phyloP scores from a whole-genome alignment of 208 protist genomes.

The Trypanosomatidae sp. region DNA sequence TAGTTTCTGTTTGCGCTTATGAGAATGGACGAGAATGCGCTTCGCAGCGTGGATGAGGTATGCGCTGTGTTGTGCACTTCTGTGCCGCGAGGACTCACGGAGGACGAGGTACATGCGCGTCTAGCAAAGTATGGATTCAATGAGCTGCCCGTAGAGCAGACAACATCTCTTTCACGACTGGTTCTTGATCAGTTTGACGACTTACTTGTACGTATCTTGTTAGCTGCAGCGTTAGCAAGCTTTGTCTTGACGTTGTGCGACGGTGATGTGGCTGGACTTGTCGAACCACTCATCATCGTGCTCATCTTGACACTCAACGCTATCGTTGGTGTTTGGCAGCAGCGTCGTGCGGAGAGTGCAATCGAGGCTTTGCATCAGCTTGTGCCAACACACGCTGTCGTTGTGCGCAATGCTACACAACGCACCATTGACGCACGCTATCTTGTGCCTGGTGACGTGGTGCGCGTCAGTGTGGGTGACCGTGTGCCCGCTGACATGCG shows the following conservation, averaged over 20 bases:
- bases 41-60: not conserved
- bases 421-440: constrained; percentile 46
- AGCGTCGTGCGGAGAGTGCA: constrained; percentile 83
- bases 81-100: not conserved
- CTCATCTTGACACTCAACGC: constrained; percentile 92
- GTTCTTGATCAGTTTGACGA: constrained; percentile 87
- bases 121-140: constrained; percentile 51
- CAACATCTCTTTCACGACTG: constrained; percentile 70
- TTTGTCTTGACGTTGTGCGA: constrained; percentile 74
- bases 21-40: not conserved
- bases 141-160: constrained; percentile 25
- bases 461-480: constrained; percentile 89
- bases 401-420: constrained; percentile 47
- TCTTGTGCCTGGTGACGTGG: constrained; percentile 93
- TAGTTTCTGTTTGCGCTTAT: not conserved
- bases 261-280: constrained; percentile 51
- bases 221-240: constrained; percentile 62
- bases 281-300: constrained; percentile 92
- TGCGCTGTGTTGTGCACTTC: not conserved
- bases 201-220: constrained; percentile 76
- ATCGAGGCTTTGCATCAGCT: constrained; percentile 82
- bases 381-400: constrained; percentile 42
- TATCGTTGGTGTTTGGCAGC: constrained; percentile 88
- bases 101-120: constrained; percentile 22
- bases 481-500: constrained; percentile 94